Conservation (phyloP, 2,329 filamentous ascomycete genomes). For the Penicillium corylophilum region DNA sequence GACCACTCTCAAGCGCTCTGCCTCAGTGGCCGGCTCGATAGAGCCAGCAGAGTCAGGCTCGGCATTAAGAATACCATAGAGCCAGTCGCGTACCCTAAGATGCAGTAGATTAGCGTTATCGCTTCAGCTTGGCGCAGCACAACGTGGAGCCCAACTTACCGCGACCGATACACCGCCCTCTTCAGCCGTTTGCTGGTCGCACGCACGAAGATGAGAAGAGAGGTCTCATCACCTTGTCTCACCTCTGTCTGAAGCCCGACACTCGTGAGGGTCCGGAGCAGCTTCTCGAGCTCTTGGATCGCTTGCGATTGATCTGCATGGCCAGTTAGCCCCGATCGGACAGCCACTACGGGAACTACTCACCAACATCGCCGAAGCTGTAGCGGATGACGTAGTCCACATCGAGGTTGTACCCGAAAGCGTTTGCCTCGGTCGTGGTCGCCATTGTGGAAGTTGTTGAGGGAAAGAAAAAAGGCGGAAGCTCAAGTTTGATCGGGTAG, state of each 20-base stretch:
- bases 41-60: conserved; percentile 69
- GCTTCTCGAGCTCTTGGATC: conserved; percentile 71
- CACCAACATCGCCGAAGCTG: conserved; percentile 67
- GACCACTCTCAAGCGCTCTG: conserved; percentile 82
- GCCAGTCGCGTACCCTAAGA: conserved; percentile 85
- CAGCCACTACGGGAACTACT: conserved; percentile 13
- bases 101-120: neutral
- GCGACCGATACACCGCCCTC: conserved; percentile 80
- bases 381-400: conserved; percentile 91
- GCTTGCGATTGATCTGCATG: conserved; percentile 65
- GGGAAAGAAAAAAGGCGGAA: conserved; percentile 5
- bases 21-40: conserved; percentile 81
- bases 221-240: conserved; percentile 71
- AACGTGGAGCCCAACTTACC: conserved; percentile 43
- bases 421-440: conserved; percentile 26
- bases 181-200: conserved; percentile 74
- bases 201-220: conserved; percentile 80
- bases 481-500: conserved; percentile 4
- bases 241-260: conserved; percentile 87
- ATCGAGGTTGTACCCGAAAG: conserved; percentile 57
- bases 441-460: conserved; percentile 25
- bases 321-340: conserved; percentile 1
- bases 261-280: conserved; percentile 71
- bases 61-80: conserved; percentile 81
- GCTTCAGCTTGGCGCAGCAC: neutral